A percentile compares a stretch with the other conserved stretches of the same genome.
Conservation (phyloP, 257 asterid genomes). For the Fraxinus quadrangulata region DNA sequence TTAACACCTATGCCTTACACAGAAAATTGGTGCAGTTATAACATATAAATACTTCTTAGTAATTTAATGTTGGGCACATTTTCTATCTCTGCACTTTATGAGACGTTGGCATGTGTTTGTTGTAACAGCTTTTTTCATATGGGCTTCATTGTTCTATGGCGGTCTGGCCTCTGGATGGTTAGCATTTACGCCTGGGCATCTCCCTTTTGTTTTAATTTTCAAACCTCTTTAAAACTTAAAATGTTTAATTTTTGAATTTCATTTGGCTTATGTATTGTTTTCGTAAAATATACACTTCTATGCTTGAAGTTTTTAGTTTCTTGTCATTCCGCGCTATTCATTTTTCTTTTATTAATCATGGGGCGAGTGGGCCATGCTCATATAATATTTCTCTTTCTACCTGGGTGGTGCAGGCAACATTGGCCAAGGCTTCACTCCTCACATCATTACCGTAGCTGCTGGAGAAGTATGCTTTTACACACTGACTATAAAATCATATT, state of each 20-base stretch:
- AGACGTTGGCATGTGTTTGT: neutral
- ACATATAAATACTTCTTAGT: neutral
- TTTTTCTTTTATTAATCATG: neutral
- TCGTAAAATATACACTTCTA: neutral
- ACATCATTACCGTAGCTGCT: slow-evolving; percentile 50
- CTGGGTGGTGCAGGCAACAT: slow-evolving; percentile 47
- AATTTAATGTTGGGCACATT: neutral
- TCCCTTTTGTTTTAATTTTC: neutral
- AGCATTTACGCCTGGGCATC: neutral
- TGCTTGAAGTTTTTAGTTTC: neutral
- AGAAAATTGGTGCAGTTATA: neutral
- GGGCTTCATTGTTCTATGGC: neutral
- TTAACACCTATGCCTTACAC: neutral
- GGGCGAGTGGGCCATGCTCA: neutral
- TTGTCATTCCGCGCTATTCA: neutral
- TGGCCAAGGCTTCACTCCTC: slow-evolving; percentile 60
- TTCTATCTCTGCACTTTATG: neutral
- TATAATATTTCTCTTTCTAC: neutral
- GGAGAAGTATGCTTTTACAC: slow-evolving; percentile 55
- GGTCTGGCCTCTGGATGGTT: neutral
- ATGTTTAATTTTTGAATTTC: neutral
- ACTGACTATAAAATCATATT: neutral
- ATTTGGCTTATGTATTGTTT: neutral
- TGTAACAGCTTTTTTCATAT: neutral
- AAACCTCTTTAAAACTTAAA: neutral